These are phyloP conservation scores for Corchorus olitorius DNA, from an alignment of 345 rosid genomes.

Conservation along the genomic window DNA sequence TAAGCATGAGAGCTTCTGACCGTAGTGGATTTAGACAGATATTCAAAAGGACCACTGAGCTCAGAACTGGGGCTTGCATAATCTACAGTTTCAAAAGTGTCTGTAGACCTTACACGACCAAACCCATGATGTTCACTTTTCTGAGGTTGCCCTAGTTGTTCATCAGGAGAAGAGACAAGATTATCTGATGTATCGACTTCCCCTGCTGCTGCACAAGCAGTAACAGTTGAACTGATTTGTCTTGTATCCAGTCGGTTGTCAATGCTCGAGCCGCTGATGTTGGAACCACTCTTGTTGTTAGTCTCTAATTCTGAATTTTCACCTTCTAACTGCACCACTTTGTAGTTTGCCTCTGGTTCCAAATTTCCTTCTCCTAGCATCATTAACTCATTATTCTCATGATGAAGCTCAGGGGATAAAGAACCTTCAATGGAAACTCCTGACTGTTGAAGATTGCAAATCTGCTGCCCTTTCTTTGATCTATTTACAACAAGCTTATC, in stretches of 20 bases:
- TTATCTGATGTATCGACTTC: constrained; percentile 26
- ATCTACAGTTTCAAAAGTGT: constrained; percentile 39
- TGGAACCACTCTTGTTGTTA: constrained; percentile 20
- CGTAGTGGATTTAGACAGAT: constrained; percentile 43
- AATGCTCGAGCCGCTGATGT: constrained; percentile 12
- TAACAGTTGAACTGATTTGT: constrained; percentile 15
- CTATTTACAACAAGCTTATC: constrained; percentile 28
- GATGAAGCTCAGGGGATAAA: constrained; percentile 23
- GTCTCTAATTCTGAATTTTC: constrained; percentile 26
- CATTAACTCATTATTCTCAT: constrained; percentile 29
- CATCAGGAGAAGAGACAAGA: constrained; percentile 24
- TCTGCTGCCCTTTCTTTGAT: constrained; percentile 24
- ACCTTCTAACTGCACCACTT: constrained; percentile 20
- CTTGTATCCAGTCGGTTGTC: constrained; percentile 5
- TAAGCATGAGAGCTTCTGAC: constrained; percentile 60
- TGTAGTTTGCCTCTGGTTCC: constrained; percentile 27
- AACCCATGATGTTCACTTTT: constrained; percentile 13
- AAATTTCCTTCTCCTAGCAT: constrained; percentile 20
- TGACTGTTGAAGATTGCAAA: constrained; percentile 16
- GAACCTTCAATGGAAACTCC: constrained; percentile 22
- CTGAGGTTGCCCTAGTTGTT: constrained; percentile 30
- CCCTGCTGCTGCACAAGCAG: constrained; percentile 18
- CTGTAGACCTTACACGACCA: constrained; percentile 26
- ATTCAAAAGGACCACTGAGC: constrained; percentile 35
- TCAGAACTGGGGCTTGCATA: constrained; percentile 48